These are phyloP conservation scores for Arthrobotrys sinensis DNA, from an alignment of 2,329 filamentous ascomycete genomes.

Conservation along the genomic window DNA sequence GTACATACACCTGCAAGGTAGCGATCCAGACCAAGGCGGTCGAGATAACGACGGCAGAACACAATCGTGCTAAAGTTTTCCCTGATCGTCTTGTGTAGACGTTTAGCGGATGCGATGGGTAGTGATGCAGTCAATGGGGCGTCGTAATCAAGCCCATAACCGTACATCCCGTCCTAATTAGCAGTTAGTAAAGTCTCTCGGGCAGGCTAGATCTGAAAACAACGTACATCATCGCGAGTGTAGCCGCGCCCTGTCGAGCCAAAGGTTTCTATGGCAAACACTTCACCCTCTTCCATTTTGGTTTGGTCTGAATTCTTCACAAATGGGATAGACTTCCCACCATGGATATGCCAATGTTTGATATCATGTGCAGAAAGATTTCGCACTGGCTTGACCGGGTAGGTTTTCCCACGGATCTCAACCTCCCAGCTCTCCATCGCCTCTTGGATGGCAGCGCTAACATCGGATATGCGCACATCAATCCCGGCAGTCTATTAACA, in stretches of 20 bases:
- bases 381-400: constrained; percentile 86
- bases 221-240: constrained; percentile 83
- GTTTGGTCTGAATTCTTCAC: constrained; percentile 86
- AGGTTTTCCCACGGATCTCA: constrained; percentile 82
- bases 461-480: constrained; percentile 88
- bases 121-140: constrained; percentile 78
- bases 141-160: constrained; percentile 80
- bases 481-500: constrained; percentile 81
- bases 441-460: constrained; percentile 87
- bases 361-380: constrained; percentile 91
- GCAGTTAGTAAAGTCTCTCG: constrained; percentile 5
- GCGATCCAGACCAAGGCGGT: constrained; percentile 93
- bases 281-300: constrained; percentile 96
- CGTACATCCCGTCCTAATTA: constrained; percentile 80
- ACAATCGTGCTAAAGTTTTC: constrained; percentile 95
- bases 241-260: constrained; percentile 89
- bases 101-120: constrained; percentile 79
- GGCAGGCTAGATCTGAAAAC: background rate
- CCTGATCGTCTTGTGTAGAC: constrained; percentile 87
- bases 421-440: constrained; percentile 94
- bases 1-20: constrained; percentile 79
- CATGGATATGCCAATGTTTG: constrained; percentile 89
- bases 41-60: constrained; percentile 90
- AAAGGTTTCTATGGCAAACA: constrained; percentile 97
- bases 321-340: constrained; percentile 92